These are phyloP conservation scores for Dillenia turbinata DNA, from an alignment of 164 flowering plant genomes.

Conservation along the genomic window DNA sequence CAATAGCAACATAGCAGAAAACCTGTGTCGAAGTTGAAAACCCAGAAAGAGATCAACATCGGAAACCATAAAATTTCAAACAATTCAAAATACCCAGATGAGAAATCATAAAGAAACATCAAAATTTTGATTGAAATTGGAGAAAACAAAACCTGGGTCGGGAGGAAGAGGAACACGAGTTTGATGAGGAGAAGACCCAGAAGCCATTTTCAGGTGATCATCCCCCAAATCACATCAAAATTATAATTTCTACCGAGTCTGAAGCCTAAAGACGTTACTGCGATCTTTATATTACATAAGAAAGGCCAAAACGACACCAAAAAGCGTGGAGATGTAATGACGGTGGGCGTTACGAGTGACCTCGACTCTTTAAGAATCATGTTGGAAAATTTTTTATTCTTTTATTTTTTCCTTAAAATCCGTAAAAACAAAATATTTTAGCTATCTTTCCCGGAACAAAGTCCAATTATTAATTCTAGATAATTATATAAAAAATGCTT, in stretches of 20 bases:
- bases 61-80: constrained; percentile 2
- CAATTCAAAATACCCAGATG: background rate
- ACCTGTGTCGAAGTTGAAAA: background rate
- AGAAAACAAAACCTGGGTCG: constrained; percentile 26
- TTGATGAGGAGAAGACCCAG: constrained; percentile 27
- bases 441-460: too few relatives aligned
- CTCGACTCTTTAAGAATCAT: too few relatives aligned
- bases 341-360: too few relatives aligned
- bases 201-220: constrained; percentile 34
- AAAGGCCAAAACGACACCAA: too few relatives aligned
- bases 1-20: background rate
- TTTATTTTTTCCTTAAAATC: too few relatives aligned
- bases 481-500: too few relatives aligned
- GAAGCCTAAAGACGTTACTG: background rate
- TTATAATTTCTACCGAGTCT: background rate
- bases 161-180: constrained; percentile 35
- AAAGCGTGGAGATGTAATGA: background rate
- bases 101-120: background rate
- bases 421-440: too few relatives aligned
- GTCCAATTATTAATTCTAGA: too few relatives aligned
- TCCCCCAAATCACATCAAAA: constrained; percentile 16
- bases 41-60: background rate
- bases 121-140: background rate
- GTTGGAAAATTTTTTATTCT: too few relatives aligned
- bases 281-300: too few relatives aligned